Percentiles rank a stretch among this genome's conserved stretches.
These are phyloP conservation scores for Spongospora subterranea DNA, from an alignment of 208 protist species.

Conservation along the genomic window DNA sequence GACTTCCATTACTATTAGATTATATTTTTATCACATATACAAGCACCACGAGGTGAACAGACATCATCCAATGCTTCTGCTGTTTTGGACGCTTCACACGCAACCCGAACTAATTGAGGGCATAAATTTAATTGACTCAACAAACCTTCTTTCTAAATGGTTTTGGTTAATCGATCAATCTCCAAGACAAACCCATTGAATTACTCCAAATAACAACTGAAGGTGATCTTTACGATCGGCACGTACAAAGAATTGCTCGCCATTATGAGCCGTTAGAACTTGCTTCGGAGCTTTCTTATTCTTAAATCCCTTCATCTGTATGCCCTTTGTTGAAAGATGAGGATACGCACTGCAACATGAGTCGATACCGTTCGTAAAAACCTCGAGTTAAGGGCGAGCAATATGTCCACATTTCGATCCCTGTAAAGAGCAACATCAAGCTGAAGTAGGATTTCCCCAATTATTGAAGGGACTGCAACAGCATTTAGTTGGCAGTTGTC, in stretches of 20 bases:
- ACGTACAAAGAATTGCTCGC: conserved; percentile 43
- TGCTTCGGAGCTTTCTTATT: conserved; percentile 52
- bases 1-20: too few species aligned
- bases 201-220: conserved; percentile 46
- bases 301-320: conserved; percentile 47
- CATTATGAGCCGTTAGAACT: neutral
- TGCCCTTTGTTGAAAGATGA: neutral
- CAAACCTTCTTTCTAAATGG: neutral
- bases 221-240: neutral
- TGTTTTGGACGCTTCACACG: conserved; percentile 29
- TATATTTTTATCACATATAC: conserved; percentile 5
- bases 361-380: conserved; percentile 9
- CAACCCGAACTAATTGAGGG: conserved; percentile 25
- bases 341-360: neutral
- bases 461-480: neutral
- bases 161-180: neutral
- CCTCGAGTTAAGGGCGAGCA: conserved; percentile 13
- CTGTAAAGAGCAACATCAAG: neutral
- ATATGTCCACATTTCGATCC: neutral
- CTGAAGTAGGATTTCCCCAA: conserved; percentile 17
- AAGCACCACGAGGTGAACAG: neutral
- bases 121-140: neutral
- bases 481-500: neutral
- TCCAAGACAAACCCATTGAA: neutral
- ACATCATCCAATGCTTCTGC: conserved; percentile 23